Evolutionary conservation across 768 basidiomycete genomes (phyloP), one percentile per base, ranked within the genome.

Genomic region (Porphyrellus cyaneotinctus): DNA sequence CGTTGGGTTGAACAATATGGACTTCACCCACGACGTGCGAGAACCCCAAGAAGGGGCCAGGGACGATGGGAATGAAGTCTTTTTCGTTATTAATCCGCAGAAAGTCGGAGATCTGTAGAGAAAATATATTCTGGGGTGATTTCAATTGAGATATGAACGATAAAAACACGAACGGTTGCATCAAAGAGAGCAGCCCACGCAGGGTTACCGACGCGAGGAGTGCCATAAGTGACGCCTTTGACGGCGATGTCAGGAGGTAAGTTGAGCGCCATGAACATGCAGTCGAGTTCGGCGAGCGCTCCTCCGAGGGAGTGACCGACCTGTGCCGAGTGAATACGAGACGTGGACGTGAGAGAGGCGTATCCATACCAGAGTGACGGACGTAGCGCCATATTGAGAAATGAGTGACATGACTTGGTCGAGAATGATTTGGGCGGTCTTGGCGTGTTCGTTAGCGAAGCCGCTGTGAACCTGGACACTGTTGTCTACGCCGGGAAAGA

Each of bases 51-150:
- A 67, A 70, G 18, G 74, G 70, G 2, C 74, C 77, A 9, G 83
- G 83, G 9, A 85, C 72, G 52, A 80, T 83, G 22, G 85, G 84
- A 38, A 85, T 68, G 26, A 74, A 52, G 58, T 81, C 77, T n/a
- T 61, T 66, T 47, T 48, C 26, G n/a, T 68, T 68, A 51, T 68
- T 68, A 31, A 69, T 58, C 33, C 67, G 58, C 51, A 51, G 64
- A 47, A 64, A 63, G 57, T 68, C 54, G 4, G 58, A 43, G 32
- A 66, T 59, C 62, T 68, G 14, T 31, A 23, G 30, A 36, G 4
- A 36, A 8, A 15, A 20, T 12, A 15, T 12, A 15, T 24, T 17
- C 23, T 22, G 33, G 32, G 17, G 26, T 17, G 18, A 23, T 22
- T 23, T 28, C 9, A 9, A 28, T 28, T 50, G n/a, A 28, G 31